Evolutionary conservation across 73 alveolate species (phyloP), one percentile per base, ranked within the genome.

Genomic region (Effrenium voratum): DNA sequence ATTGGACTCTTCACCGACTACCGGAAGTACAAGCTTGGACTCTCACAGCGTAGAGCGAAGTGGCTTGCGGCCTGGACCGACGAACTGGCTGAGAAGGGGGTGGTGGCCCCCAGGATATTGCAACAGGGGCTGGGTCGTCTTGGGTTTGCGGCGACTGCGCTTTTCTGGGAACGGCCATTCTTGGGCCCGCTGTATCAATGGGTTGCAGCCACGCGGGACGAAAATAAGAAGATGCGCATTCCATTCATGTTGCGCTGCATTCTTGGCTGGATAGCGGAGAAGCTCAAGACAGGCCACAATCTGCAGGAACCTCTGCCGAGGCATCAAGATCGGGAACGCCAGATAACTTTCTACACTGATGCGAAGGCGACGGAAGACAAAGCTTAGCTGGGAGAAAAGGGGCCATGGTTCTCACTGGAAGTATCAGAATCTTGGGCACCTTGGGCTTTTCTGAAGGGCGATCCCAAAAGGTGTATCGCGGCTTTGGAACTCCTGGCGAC

Each of bases 401-500:
- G 80, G 24, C 80, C 80, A 13, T 70, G 81, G 81, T 70, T 24
- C 47, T 32, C 81, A 0, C 46, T 70, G 47, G 81, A 70, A n/a
- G 49, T 70, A 44, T 0, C 46, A 5, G 81, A 70, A n/a, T 5
- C 49, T 1, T 32, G 73, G 72, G 94, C 82, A 0, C 84, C 82
- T 0, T 86, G 94, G 94, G 49, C 38, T 2, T 26, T 16, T n/a
- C 36, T 3, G 3, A 41, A 32, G 10, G 50, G 50, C 26, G 41
- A 28, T 1, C 59, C 80, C 30, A 86, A 86, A 34, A 36, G 70
- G 40, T 46, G 22, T 40, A 43, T 59, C 24, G 94, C 93, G 10
- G 93, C 81, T 12, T 30, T 86, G 70, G 94, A 86, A 38, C 45
- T 86, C 28, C 49, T 86, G 50, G 94, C 84, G 16, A 43, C 94